Percentiles rank a stretch among this genome's conserved stretches.
These are phyloP conservation scores for Calcarisporium arbuscula DNA, from an alignment of 2,329 filamentous ascomycete species.

Conservation along the genomic window DNA sequence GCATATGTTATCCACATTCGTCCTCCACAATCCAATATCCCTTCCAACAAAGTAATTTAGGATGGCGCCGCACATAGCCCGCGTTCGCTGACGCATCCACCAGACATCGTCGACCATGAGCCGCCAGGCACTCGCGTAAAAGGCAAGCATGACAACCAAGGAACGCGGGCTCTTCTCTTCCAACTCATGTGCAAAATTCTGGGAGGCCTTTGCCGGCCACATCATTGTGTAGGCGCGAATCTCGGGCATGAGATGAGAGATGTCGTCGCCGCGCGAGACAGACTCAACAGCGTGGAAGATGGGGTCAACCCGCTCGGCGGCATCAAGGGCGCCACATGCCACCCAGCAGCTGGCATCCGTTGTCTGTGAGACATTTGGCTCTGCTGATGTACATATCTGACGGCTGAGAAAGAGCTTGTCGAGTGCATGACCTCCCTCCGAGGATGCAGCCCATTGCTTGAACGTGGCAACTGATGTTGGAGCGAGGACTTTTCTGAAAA, in stretches of 20 bases:
- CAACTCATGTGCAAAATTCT: conserved; percentile 5
- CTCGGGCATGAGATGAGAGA: conserved; percentile 4
- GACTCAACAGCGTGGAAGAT: conserved; percentile 4
- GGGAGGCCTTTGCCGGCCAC: conserved; percentile 7
- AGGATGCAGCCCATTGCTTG: conserved; percentile 1
- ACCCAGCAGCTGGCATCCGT: too few relatives aligned
- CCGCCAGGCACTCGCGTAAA: conserved; percentile 8
- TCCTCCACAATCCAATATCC: too few relatives aligned
- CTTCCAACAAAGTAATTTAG: too few relatives aligned
- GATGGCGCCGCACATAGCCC: conserved; percentile 6
- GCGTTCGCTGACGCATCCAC: conserved; percentile 4
- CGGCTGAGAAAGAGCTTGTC: too few relatives aligned
- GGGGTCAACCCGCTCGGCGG: conserved; percentile 5
- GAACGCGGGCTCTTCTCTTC: conserved; percentile 1
- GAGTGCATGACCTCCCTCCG: too few relatives aligned
- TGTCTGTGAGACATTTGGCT: too few relatives aligned
- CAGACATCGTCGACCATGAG: conserved; percentile 3
- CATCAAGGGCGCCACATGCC: too few relatives aligned
- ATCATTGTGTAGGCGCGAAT: conserved; percentile 4
- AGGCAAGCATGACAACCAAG: conserved; percentile 5
- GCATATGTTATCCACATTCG: too few relatives aligned
- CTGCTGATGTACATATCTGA: too few relatives aligned
- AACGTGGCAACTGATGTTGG: not conserved
- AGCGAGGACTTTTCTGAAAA: conserved; percentile 4
- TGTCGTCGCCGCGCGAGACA: conserved; percentile 1